Percentiles rank a stretch among this genome's conserved stretches.
Conservation (phyloP, 148 eudicot species). For the Fagopyrum esculentum region DNA sequence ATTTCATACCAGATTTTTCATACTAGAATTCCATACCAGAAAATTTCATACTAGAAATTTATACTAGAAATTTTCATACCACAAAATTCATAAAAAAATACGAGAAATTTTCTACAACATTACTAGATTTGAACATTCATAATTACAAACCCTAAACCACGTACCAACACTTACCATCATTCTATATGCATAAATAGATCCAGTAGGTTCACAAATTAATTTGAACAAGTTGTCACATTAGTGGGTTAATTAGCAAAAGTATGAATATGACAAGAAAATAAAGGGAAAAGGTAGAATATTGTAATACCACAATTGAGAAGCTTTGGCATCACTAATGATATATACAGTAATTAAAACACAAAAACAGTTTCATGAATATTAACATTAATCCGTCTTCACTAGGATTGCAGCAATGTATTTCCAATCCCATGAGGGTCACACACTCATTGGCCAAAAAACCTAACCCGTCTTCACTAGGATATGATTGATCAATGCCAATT, state of each 20-base stretch:
- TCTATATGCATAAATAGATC: neutral
- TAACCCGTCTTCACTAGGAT: conserved; percentile 49
- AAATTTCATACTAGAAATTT: too few species aligned
- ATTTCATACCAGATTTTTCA: too few species aligned
- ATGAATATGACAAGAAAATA: neutral
- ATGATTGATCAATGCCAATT: conserved; percentile 42
- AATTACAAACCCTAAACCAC: too few species aligned
- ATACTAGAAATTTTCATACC: too few species aligned
- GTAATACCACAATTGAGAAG: conserved; percentile 10
- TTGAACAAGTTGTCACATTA: neutral
- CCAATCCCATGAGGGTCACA: too few species aligned
- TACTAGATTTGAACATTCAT: neutral
- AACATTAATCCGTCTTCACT: too few species aligned
- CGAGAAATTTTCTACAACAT: neutral
- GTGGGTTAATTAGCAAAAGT: neutral
- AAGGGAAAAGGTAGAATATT: neutral
- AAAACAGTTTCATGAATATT: neutral
- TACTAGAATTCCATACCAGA: too few species aligned
- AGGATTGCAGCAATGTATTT: too few species aligned
- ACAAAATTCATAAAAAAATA: too few species aligned
- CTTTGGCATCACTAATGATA: neutral
- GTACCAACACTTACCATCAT: neutral
- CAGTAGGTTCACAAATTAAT: too few species aligned
- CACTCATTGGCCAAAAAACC: conserved; percentile 31
- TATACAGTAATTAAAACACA: neutral